These are phyloP conservation scores for Aureobasidium lini DNA, from an alignment of 2,329 filamentous ascomycete genomes.

Conservation along the genomic window DNA sequence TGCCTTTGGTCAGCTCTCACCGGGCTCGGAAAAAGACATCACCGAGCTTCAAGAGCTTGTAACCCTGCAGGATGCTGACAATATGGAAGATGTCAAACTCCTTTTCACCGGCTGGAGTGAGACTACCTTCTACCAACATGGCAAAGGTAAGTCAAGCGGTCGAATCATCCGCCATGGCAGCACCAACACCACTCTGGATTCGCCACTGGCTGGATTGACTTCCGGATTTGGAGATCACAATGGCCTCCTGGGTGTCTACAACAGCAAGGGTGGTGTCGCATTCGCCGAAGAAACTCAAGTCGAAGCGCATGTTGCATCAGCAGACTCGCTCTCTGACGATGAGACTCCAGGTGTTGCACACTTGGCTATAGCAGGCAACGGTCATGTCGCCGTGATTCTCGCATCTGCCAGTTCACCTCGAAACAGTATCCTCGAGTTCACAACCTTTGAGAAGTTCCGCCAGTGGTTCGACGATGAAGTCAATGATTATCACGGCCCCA, in stretches of 20 bases:
- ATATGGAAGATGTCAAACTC: conserved; percentile 12
- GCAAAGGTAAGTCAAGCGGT: conserved; percentile 15
- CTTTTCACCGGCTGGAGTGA: conserved; percentile 28
- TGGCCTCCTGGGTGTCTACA: conserved; percentile 24
- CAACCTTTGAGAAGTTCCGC: conserved; percentile 19
- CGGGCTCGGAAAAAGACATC: neutral
- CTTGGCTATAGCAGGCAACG: conserved; percentile 25
- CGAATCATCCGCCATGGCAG: conserved; percentile 12
- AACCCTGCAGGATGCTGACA: neutral
- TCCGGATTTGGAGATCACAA: conserved; percentile 25
- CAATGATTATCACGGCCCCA: conserved; percentile 18
- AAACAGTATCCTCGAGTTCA: conserved; percentile 25
- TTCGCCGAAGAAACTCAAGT: conserved; percentile 13
- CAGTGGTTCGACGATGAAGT: conserved; percentile 23
- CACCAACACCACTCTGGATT: conserved; percentile 14
- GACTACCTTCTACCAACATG: conserved; percentile 18
- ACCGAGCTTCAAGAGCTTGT: neutral
- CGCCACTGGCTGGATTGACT: conserved; percentile 9
- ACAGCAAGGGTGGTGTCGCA: conserved; percentile 20
- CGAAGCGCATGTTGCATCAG: neutral
- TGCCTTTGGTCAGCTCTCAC: conserved; percentile 5
- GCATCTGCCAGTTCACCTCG: conserved; percentile 21
- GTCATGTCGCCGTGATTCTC: conserved; percentile 22
- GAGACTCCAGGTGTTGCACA: conserved; percentile 19
- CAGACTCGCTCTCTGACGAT: conserved; percentile 8